Evolutionary conservation across 2,329 filamentous ascomycete species (phyloP), one percentile per base, ranked within the genome.

Genomic region (Cladosporium phlei): DNA sequence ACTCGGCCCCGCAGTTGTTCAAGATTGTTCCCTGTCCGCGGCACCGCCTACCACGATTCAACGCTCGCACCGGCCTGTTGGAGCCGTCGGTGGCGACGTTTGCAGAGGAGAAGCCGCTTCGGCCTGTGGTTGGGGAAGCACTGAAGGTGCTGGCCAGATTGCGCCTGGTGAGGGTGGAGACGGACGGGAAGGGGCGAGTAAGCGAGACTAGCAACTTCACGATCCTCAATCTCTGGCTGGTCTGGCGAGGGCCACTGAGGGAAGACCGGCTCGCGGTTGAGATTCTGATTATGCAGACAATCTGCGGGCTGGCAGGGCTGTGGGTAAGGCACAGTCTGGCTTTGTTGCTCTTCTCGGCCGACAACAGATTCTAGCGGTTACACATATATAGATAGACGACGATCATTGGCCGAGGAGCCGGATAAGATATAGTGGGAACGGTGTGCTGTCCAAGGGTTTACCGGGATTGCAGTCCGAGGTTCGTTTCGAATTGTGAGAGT

Each of bases 221-320:
- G 7, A 78, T 98, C 38, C 75, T 98, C 55, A 98, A 98, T 64
- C 76, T 98, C 47, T 98, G 91, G 91, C 74, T 98, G 52, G 87
- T 97, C 42, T 95, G 89, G 87, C 84, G 90, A 64, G 93, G 93
- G 0, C 90, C 93, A 2, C 79, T 95, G 75, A 79, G 86, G 52
- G 93, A 98, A 66, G 86, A 95, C 68, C 77, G 80, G 35, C 74
- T 98, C 45, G 87, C 88, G 20, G 72, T 81, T 62, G 88, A 93
- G 65, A 76, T 98, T 51, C 78, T 93, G 35, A 69, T 70, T n/a
- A 77, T 96, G 67, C 93, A 98, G 73, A 72, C 80, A 12, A 66
- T 76, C 4, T 78, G 86, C 52, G 93, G 93, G 6, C 65, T 94
- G n/a, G 70, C 88, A 32, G 93, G 90, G 16, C 70, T 98, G 50